phyloP scores from a whole-genome alignment of 257 asterid genomes.

The Solanum clarkiae region DNA sequence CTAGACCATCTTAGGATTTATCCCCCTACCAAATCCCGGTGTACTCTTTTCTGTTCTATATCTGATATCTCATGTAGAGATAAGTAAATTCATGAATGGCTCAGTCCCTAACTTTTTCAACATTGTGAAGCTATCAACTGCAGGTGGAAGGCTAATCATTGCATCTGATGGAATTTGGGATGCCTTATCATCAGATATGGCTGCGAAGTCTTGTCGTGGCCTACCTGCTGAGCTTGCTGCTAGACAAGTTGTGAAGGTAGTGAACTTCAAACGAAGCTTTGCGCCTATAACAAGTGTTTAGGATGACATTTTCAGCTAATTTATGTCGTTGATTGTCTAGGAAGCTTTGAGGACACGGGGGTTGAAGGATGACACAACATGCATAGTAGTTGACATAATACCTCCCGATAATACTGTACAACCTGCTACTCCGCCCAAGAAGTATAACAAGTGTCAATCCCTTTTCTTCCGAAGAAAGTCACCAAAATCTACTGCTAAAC shows the following conservation, averaged over 20 bases:
- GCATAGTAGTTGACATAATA: constrained; percentile 66
- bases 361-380: constrained; percentile 77
- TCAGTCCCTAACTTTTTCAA: not conserved
- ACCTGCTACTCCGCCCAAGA: constrained; percentile 32
- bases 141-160: constrained; percentile 73
- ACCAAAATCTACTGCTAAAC: constrained; percentile 16
- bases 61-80: not conserved
- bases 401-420: constrained; percentile 31
- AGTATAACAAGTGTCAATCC: constrained; percentile 34
- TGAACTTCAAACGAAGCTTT: not conserved
- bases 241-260: constrained; percentile 64
- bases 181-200: constrained; percentile 58
- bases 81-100: not conserved
- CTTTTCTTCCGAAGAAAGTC: constrained; percentile 27
- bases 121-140: constrained; percentile 37
- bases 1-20: not conserved
- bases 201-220: constrained; percentile 68
- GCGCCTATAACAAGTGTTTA: not conserved
- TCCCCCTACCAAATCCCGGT: not conserved
- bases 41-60: not conserved
- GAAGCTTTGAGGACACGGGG: constrained; percentile 70
- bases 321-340: constrained; percentile 15
- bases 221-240: constrained; percentile 77
- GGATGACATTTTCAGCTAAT: not conserved
- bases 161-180: constrained; percentile 96